Evolutionary conservation across 352 stramenopile species (phyloP).

Genomic region (Phytophthora uliginosa): DNA sequence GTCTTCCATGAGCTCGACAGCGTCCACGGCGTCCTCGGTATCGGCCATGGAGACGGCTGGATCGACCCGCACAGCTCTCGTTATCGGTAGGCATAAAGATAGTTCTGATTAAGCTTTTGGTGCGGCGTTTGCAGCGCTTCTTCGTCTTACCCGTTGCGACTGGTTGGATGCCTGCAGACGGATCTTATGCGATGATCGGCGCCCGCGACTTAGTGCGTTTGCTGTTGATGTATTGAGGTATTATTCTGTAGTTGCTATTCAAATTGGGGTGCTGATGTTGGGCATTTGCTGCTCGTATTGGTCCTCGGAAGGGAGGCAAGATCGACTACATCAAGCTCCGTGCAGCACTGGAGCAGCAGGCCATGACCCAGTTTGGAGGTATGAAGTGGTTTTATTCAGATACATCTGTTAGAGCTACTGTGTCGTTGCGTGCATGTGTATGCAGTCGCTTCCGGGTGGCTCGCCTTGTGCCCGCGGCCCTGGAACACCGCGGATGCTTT

Average conservation of each 20-base stretch:
- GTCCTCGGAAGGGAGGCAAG: constrained; percentile 48
- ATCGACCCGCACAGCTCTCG: constrained; percentile 55
- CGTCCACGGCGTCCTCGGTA: constrained; percentile 27
- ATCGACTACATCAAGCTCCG: constrained; percentile 85
- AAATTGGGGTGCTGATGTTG: constrained; percentile 6
- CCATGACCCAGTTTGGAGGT: constrained; percentile 64
- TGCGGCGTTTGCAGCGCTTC: constrained; percentile 2
- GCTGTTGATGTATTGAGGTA: not conserved
- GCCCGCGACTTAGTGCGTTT: constrained; percentile 51
- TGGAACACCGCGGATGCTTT: constrained; percentile 17
- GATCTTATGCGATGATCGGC: constrained; percentile 77
- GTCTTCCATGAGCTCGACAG: constrained; percentile 17
- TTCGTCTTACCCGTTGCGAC: constrained; percentile 9
- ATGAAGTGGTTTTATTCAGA: not conserved
- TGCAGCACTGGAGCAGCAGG: constrained; percentile 58
- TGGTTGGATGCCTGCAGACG: constrained; percentile 50
- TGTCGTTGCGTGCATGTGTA: constrained; percentile 15
- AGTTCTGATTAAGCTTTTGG: not conserved
- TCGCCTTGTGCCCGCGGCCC: not conserved
- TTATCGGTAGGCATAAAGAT: constrained; percentile 58
- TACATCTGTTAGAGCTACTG: not conserved
- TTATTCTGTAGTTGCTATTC: not conserved
- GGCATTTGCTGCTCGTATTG: not conserved
- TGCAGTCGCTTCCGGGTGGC: constrained; percentile 18
- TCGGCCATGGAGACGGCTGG: constrained; percentile 18